Base-by-base conservation (phyloP, 1,284 basidiomycete genomes). In the Tilletia indica region DNA sequence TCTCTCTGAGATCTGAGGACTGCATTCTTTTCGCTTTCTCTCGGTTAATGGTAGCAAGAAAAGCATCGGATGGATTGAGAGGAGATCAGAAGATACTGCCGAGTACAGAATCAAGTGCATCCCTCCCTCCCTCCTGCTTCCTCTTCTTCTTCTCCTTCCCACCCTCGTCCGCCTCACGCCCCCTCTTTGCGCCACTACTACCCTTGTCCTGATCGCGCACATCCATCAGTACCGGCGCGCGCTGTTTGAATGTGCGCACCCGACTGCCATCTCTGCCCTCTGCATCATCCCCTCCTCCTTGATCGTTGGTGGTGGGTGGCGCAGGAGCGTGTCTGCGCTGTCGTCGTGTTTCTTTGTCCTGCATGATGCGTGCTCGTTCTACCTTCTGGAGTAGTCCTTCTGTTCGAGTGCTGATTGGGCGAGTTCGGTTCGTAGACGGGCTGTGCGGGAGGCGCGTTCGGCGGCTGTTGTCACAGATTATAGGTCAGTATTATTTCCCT, bases 371-470 rank as follows among this genome's bases (percentile, higher is more conserved):
- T 0, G 95, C 95, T 21, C 96, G 89, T 83, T 98, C 97, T 49
- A 99, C 97, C 77, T 98, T 96, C 82, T 89, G 89, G 71, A 99
- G 85, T 99, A 99, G 71, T 96, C 93, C 68, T 90, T 89, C 84
- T 99, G 96, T 85, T 98, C 96, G 51, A 89, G 87, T 77, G 89
- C 90, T 31, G 93, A 94, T 80, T 95, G 92, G 0, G 92, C 89
- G 91, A 99, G 88, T 82, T 98, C 95, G 69, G 93, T 90, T 8
- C 96, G 92, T 25, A 99, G 86, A 77, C 92, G 90, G 1, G 94
- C 93, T 6, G 91, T 87, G 82, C 95, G 93, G 6, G 93, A 87
- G 34, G 95, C 94, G 19, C 93, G 90, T 86, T 99, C 97, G 82
- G 97, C 92, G 42, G 96, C 96, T 96, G 81, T 21, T 47, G 70